Evolutionary conservation across 495 filamentous ascomycete species (phyloP).

Genomic region (Penicillium fimorum): DNA sequence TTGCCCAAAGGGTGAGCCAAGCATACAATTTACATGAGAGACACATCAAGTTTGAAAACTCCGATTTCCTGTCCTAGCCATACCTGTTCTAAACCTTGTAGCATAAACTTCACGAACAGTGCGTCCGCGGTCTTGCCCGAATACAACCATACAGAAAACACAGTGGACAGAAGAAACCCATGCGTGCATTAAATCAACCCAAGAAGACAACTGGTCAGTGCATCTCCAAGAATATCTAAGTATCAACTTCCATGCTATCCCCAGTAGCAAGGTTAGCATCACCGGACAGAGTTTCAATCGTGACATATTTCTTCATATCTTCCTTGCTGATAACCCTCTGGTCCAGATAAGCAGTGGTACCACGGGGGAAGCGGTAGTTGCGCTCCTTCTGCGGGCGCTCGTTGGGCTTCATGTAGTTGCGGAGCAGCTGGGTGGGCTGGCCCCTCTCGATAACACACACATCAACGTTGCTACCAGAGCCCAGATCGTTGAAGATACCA

Average conservation of each 20-base stretch:
- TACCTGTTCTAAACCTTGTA: conserved; percentile 2
- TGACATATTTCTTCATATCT: conserved; percentile 93
- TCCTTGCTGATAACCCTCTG: conserved; percentile 90
- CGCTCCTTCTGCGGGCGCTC: conserved; percentile 85
- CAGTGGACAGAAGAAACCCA: conserved; percentile 10
- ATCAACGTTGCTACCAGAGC: conserved; percentile 96
- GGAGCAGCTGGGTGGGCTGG: conserved; percentile 80
- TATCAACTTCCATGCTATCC: conserved; percentile 95
- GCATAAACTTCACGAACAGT: conserved; percentile 1
- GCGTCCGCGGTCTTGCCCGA: neutral
- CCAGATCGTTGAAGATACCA: conserved; percentile 99
- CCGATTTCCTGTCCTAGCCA: conserved; percentile 1
- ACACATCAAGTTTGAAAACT: neutral
- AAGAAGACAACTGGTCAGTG: conserved; percentile 18
- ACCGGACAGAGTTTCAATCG: conserved; percentile 74
- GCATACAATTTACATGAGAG: conserved; percentile 3
- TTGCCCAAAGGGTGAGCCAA: neutral
- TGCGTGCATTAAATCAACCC: conserved; percentile 24
- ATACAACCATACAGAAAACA: neutral
- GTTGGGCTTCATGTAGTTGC: conserved; percentile 91
- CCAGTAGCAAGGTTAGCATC: conserved; percentile 58
- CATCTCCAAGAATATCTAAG: conserved; percentile 40
- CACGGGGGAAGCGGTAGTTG: conserved; percentile 84
- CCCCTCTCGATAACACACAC: conserved; percentile 91
- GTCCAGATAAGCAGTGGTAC: conserved; percentile 90